Evolutionary conservation across 768 basidiomycete species (phyloP).

Genomic region (Mycena leptocephala): DNA sequence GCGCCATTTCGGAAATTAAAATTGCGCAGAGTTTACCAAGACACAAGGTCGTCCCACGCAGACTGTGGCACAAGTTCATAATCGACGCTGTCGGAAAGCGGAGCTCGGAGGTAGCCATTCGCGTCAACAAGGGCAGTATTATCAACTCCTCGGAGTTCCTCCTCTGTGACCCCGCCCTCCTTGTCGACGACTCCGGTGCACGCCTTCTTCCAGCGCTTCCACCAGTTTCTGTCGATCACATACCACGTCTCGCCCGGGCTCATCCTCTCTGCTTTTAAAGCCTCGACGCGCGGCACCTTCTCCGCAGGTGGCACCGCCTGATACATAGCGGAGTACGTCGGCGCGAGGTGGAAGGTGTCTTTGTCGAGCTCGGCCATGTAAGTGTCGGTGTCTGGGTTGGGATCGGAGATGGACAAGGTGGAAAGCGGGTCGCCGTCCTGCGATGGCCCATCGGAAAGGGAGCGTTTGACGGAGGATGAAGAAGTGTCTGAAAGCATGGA

Average conservation of each 20-base stretch:
- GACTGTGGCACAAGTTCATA: constrained; percentile 83
- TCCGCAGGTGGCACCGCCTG: constrained; percentile 55
- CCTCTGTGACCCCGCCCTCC: constrained; percentile 73
- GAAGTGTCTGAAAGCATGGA: constrained; percentile 84
- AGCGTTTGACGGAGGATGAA: constrained; percentile 85
- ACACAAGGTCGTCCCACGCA: constrained; percentile 78
- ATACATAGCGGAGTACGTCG: constrained; percentile 41
- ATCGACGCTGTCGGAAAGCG: constrained; percentile 75
- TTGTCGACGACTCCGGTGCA: constrained; percentile 81
- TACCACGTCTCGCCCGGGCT: constrained; percentile 84
- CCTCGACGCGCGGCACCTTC: constrained; percentile 68
- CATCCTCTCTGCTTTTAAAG: constrained; percentile 65
- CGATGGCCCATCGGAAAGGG: constrained; percentile 77
- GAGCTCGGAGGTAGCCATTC: constrained; percentile 62
- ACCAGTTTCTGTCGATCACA: constrained; percentile 82
- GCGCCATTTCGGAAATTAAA: background rate
- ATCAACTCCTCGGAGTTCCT: constrained; percentile 82
- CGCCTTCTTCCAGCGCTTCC: constrained; percentile 81
- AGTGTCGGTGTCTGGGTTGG: constrained; percentile 74
- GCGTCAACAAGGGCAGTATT: constrained; percentile 77
- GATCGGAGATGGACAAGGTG: constrained; percentile 60
- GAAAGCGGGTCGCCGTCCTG: constrained; percentile 63
- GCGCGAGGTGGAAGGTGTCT: constrained; percentile 46
- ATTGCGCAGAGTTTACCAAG: constrained; percentile 67
- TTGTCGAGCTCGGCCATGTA: constrained; percentile 78